Evolutionary conservation across 1,284 basidiomycete genomes (phyloP).

Genomic region (Malassezia equina): DNA sequence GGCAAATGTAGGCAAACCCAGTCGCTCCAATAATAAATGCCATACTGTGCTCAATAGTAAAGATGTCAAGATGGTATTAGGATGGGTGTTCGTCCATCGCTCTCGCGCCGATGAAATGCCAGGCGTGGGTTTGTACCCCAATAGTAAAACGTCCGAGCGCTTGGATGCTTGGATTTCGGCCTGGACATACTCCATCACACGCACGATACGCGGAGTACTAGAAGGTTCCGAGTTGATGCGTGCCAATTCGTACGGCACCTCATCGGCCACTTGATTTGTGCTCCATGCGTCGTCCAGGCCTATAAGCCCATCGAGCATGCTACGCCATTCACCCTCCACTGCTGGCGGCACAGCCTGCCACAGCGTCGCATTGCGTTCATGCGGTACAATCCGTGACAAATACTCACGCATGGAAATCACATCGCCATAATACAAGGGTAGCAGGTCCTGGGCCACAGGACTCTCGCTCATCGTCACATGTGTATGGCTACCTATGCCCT

Average conservation of each 20-base stretch:
- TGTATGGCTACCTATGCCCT: neutral
- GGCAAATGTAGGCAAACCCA: conserved; percentile 62
- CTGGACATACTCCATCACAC: neutral
- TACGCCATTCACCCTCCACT: neutral
- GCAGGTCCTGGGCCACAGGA: neutral
- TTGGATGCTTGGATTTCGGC: neutral
- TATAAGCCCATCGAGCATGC: neutral
- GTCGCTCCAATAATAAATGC: conserved; percentile 58
- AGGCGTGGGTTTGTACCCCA: conserved; percentile 55
- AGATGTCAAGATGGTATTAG: conserved; percentile 65
- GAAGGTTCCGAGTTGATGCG: neutral
- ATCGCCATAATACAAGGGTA: neutral
- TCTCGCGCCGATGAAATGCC: neutral
- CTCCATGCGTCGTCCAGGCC: neutral
- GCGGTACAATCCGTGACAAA: neutral
- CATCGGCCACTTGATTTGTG: neutral
- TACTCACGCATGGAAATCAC: neutral
- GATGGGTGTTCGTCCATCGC: conserved; percentile 52
- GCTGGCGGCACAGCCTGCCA: neutral
- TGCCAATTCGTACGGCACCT: neutral
- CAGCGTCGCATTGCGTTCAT: neutral
- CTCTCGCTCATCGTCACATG: neutral
- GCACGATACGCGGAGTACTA: neutral
- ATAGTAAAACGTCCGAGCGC: conserved; percentile 54
- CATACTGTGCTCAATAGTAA: conserved; percentile 59